Evolutionary conservation across 1,284 basidiomycete species (phyloP).

Genomic region (Porodaedalea pini): DNA sequence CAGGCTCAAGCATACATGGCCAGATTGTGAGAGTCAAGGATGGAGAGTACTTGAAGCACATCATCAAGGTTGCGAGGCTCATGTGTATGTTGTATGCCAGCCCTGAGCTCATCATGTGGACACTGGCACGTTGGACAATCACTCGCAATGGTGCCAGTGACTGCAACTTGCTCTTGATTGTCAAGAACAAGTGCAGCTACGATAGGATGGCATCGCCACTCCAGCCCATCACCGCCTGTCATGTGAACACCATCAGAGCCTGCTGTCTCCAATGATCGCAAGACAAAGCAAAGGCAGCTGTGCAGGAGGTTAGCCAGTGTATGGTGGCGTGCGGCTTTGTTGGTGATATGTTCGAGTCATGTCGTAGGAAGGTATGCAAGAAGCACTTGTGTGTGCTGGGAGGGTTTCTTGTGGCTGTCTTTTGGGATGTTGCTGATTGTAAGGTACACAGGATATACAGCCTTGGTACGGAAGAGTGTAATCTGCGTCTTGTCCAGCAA

Average conservation of each 20-base stretch:
- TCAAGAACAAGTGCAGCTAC: conserved; percentile 26
- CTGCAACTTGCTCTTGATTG: conserved; percentile 27
- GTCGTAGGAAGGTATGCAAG: too few species aligned
- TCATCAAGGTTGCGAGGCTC: conserved; percentile 2
- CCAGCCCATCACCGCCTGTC: too few species aligned
- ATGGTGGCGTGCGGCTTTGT: too few species aligned
- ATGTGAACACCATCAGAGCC: too few species aligned
- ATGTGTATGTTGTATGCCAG: not conserved
- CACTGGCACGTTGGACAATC: conserved; percentile 16
- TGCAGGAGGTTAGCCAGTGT: conserved; percentile 28
- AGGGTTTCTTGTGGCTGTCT: conserved; percentile 21
- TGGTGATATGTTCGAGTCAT: not conserved
- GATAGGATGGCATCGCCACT: conserved; percentile 22
- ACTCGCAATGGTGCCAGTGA: conserved; percentile 14
- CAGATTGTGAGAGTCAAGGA: not conserved
- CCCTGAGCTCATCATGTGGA: not conserved
- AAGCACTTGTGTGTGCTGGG: conserved; percentile 23
- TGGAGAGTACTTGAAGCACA: too few species aligned
- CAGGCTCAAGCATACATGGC: not conserved
- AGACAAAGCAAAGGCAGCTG: conserved; percentile 22
- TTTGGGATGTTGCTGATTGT: conserved; percentile 28
- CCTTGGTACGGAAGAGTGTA: too few species aligned
- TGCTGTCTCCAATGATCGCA: conserved; percentile 21
- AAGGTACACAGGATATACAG: conserved; percentile 29
- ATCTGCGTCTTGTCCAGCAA: too few species aligned